Percentiles rank a stretch among this genome's conserved stretches.
Conservation (phyloP, 2,329 filamentous ascomycete species). For the Colletotrichum echinochloae region DNA sequence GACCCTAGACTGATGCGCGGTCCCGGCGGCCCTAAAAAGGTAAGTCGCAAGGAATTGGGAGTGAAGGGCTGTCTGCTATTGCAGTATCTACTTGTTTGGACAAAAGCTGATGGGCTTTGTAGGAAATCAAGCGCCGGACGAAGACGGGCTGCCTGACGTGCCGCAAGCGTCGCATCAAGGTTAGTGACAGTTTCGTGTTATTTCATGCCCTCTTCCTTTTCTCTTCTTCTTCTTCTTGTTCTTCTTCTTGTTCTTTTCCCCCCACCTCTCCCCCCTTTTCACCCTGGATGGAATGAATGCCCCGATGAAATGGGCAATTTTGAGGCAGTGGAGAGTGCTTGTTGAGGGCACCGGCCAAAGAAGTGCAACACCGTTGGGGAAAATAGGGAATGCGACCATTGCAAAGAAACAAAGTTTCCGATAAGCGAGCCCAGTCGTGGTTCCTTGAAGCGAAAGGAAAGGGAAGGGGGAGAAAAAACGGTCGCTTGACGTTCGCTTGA, state of each 20-base stretch:
- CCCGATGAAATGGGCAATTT: conserved; percentile 17
- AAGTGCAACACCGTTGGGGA: conserved; percentile 7
- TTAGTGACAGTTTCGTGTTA: conserved; percentile 53
- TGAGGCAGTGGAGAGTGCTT: conserved; percentile 9
- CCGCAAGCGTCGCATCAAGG: conserved; percentile 72
- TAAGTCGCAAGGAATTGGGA: conserved; percentile 48
- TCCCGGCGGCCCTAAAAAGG: conserved; percentile 68
- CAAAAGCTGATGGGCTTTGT: conserved; percentile 36
- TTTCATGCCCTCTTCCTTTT: background rate
- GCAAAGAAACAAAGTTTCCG: conserved; percentile 39
- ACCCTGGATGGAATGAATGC: conserved; percentile 15
- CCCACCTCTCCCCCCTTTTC: background rate
- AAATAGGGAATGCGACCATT: conserved; percentile 26
- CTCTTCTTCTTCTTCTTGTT: background rate
- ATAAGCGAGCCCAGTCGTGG: conserved; percentile 40
- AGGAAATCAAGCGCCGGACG: conserved; percentile 73
- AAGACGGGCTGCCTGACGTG: conserved; percentile 74
- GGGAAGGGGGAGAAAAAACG: conserved; percentile 20
- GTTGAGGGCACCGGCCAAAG: background rate
- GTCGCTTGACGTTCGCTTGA: conserved; percentile 50
- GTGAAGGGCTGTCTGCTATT: background rate
- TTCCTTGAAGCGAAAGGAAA: conserved; percentile 17
- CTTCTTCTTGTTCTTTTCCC: background rate
- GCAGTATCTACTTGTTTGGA: background rate
- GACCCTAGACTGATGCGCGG: conserved; percentile 61